phyloP scores from a whole-genome alignment of 495 filamentous ascomycete species.

The Niebla homalea region DNA sequence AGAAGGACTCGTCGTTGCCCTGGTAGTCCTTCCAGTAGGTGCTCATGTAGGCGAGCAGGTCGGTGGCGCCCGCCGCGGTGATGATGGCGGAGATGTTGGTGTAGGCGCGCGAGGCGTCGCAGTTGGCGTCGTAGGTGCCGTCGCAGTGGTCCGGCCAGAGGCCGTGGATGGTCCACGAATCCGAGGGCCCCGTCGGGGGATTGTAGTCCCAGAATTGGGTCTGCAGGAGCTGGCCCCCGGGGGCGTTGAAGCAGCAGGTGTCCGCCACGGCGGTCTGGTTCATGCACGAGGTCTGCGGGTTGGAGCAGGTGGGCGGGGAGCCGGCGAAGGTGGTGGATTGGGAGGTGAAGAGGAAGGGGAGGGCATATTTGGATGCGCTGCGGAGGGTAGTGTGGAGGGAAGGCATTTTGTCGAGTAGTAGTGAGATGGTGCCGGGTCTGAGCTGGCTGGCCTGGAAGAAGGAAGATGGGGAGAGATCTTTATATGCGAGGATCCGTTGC shows the following conservation, averaged over 20 bases:
- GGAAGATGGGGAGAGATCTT: too few relatives aligned
- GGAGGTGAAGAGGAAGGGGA: slow-evolving; percentile 5
- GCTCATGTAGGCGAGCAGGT: slow-evolving; percentile 59
- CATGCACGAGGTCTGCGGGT: slow-evolving; percentile 44
- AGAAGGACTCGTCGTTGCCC: slow-evolving; percentile 55
- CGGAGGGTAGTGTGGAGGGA: background rate
- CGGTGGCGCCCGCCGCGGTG: slow-evolving; percentile 42
- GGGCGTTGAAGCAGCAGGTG: slow-evolving; percentile 73
- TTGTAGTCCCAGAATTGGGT: slow-evolving; percentile 82
- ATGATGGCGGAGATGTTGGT: slow-evolving; percentile 59
- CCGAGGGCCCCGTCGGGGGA: slow-evolving; percentile 53
- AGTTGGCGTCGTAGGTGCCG: slow-evolving; percentile 63
- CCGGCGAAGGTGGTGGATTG: slow-evolving; percentile 7
- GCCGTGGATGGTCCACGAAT: slow-evolving; percentile 84
- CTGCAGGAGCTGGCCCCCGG: slow-evolving; percentile 63
- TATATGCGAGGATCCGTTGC: too few relatives aligned
- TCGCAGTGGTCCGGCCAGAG: slow-evolving; percentile 85
- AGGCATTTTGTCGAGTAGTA: background rate
- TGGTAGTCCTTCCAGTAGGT: slow-evolving; percentile 61
- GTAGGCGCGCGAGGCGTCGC: slow-evolving; percentile 53
- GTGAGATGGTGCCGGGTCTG: too few relatives aligned
- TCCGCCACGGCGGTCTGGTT: slow-evolving; percentile 41
- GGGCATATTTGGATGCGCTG: background rate
- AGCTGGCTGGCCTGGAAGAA: too few relatives aligned
- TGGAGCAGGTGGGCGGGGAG: slow-evolving; percentile 28